Conservation (phyloP, 2,329 filamentous ascomycete genomes). For the Dendryphion nanum region DNA sequence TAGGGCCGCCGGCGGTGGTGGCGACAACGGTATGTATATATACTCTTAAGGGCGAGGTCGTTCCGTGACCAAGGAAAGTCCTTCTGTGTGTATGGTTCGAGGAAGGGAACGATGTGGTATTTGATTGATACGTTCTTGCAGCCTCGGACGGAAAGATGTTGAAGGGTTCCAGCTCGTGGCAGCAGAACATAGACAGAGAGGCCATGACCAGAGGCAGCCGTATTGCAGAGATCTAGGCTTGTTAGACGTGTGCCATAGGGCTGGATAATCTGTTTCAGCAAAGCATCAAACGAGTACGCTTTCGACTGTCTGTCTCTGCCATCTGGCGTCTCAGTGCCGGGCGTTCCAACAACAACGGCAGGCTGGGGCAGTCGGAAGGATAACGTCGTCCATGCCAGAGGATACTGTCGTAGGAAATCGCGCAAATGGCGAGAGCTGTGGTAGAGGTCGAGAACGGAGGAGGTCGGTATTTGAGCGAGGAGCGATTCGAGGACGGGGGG, state of each 20-base stretch:
- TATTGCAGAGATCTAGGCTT: slow-evolving; percentile 61
- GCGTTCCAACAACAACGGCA: slow-evolving; percentile 34
- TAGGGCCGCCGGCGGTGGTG: slow-evolving; percentile 61
- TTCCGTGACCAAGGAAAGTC: slow-evolving; percentile 43
- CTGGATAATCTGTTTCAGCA: slow-evolving; percentile 55
- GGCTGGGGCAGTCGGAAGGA: slow-evolving; percentile 55
- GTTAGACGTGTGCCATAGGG: slow-evolving; percentile 57
- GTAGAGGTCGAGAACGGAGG: slow-evolving; percentile 57
- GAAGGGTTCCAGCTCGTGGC: slow-evolving; percentile 53
- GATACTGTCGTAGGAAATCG: slow-evolving; percentile 55
- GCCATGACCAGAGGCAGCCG: slow-evolving; percentile 57
- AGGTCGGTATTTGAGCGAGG: slow-evolving; percentile 56
- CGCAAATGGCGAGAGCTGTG: slow-evolving; percentile 58
- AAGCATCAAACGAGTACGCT: slow-evolving; percentile 58
- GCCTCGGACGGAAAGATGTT: slow-evolving; percentile 60
- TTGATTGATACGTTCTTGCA: slow-evolving; percentile 66
- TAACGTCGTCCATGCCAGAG: slow-evolving; percentile 60
- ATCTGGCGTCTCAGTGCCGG: slow-evolving; percentile 42
- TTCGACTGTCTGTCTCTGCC: slow-evolving; percentile 50
- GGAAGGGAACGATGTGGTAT: slow-evolving; percentile 62
- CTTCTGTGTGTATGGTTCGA: slow-evolving; percentile 43
- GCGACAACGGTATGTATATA: slow-evolving; percentile 63
- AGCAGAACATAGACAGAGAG: slow-evolving; percentile 56
- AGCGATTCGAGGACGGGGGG: slow-evolving; percentile 60
- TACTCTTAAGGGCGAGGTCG: slow-evolving; percentile 55